phyloP scores from a whole-genome alignment of 1,284 basidiomycete genomes.

The Fomitiporia mediterranea region DNA sequence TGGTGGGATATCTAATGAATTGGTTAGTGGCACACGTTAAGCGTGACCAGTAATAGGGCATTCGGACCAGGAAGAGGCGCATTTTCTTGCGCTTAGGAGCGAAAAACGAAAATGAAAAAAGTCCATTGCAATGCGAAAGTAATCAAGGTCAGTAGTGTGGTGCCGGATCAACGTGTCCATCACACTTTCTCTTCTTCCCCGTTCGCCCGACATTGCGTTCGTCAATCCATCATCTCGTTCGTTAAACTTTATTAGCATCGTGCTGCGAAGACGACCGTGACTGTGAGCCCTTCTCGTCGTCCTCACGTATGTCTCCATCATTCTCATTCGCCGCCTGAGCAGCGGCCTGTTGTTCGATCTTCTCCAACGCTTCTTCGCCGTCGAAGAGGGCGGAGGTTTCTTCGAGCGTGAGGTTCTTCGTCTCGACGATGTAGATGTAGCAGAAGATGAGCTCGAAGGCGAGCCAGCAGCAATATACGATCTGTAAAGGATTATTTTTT shows the following conservation, averaged over 20 bases:
- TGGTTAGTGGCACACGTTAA: no score
- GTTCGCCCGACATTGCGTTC: neutral
- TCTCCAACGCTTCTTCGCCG: constrained; percentile 47
- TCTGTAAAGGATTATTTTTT: constrained; percentile 29
- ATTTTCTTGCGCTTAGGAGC: no score
- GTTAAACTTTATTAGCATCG: neutral
- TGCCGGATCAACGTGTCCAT: no score
- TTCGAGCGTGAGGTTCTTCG: constrained; percentile 66
- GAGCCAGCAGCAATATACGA: constrained; percentile 68
- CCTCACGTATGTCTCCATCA: constrained; percentile 6
- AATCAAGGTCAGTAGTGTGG: no score
- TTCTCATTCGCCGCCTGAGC: neutral
- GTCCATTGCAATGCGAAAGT: no score
- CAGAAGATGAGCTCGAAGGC: constrained; percentile 57
- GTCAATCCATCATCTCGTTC: no score
- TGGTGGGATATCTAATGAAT: no score
- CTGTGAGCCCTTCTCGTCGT: constrained; percentile 6
- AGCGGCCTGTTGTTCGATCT: constrained; percentile 32
- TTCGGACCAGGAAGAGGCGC: no score
- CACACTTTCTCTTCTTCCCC: neutral
- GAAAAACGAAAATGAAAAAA: no score
- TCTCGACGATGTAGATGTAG: constrained; percentile 67
- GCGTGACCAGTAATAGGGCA: no score
- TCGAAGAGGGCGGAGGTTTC: constrained; percentile 75
- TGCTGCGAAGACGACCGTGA: neutral